phyloP scores from a whole-genome alignment of 129 eudicot genomes.

The Pseudognaphalium luteoalbum region DNA sequence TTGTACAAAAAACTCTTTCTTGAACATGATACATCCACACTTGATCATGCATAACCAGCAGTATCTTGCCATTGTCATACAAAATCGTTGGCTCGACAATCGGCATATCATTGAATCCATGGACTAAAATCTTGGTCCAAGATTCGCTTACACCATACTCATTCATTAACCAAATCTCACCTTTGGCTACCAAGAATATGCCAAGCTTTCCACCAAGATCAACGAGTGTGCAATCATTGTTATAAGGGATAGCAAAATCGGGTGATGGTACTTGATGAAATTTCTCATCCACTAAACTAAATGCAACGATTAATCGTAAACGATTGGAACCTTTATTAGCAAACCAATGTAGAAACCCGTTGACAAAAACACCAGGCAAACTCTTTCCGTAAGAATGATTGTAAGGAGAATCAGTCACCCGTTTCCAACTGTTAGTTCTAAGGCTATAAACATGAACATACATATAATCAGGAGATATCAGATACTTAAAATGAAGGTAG shows the following conservation, averaged over 20 bases:
- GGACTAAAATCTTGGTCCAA: conserved; percentile 19
- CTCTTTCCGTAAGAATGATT: conserved; percentile 39
- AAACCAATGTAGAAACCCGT: conserved; percentile 58
- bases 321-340: conserved; percentile 15
- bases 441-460: conserved; percentile 49
- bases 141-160: conserved; percentile 19
- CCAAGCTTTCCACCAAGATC: conserved; percentile 29
- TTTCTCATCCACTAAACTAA: conserved; percentile 43
- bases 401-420: conserved; percentile 43
- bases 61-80: conserved; percentile 8
- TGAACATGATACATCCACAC: too few relatives aligned
- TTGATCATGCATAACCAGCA: not conserved
- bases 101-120: not conserved
- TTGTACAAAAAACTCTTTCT: too few relatives aligned
- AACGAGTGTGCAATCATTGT: not conserved
- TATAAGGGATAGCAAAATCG: not conserved
- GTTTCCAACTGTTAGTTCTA: conserved; percentile 45
- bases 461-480: conserved; percentile 29
- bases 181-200: conserved; percentile 21
- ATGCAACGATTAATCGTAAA: conserved; percentile 41
- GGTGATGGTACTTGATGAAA: conserved; percentile 49
- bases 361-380: conserved; percentile 41
- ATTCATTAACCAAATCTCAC: not conserved
- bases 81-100: not conserved
- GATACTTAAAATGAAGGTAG: conserved; percentile 33